Evolutionary conservation across 495 filamentous ascomycete species (phyloP).

Genomic region (Trichoderma reesei): DNA sequence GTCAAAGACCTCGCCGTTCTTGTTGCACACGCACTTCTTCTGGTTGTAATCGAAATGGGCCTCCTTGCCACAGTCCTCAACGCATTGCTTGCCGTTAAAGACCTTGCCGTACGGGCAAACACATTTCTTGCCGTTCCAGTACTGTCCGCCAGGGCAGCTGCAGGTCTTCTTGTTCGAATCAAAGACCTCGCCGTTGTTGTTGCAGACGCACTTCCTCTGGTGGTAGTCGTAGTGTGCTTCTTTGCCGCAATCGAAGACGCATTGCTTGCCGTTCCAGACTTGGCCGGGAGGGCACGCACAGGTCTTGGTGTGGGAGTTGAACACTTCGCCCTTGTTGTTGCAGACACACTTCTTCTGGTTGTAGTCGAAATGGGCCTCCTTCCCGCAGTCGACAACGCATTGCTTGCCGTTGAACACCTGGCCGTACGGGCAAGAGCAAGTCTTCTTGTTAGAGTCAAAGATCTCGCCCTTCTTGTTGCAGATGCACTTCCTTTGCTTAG

Average conservation of each 20-base stretch:
- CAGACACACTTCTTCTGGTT: slow-evolving; percentile 8
- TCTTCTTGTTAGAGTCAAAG: not conserved
- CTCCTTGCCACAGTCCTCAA: slow-evolving; percentile 5
- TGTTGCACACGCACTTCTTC: slow-evolving; percentile 9
- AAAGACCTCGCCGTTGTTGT: slow-evolving; percentile 6
- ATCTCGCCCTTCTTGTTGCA: slow-evolving; percentile 6
- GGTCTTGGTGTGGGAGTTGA: not conserved
- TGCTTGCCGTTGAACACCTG: not conserved
- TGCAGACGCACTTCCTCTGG: slow-evolving; percentile 7
- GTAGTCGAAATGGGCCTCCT: not conserved
- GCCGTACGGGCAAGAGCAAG: not conserved
- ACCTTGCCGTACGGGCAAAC: slow-evolving; percentile 1
- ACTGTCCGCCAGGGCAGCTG: not conserved
- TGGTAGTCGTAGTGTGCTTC: not conserved
- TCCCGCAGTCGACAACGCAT: not conserved
- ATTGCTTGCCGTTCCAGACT: not conserved
- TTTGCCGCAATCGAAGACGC: slow-evolving; percentile 1
- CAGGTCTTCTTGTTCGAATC: not conserved
- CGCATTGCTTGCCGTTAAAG: not conserved
- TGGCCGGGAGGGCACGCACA: not conserved
- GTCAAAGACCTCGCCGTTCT: slow-evolving; percentile 4
- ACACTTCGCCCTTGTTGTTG: not conserved
- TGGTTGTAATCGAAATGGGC: slow-evolving; percentile 2
- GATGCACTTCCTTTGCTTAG: not conserved
- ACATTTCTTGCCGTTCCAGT: slow-evolving; percentile 5